Percentiles rank a stretch among this genome's conserved stretches.
Evolutionary conservation across 352 stramenopile species (phyloP).

Genomic region (Aphanomyces euteiches): DNA sequence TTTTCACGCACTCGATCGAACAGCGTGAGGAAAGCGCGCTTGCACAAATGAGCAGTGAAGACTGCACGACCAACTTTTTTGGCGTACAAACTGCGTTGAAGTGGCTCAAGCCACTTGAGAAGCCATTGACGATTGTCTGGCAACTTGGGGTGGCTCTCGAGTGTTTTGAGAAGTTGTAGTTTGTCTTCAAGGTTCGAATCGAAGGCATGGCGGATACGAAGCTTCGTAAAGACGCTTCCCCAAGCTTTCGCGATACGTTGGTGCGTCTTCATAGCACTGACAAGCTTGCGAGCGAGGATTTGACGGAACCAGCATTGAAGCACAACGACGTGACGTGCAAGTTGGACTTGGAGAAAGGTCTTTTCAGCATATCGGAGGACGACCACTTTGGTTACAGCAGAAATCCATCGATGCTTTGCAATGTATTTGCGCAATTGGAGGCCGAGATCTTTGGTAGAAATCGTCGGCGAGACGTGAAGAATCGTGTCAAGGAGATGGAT

Average conservation of each 20-base stretch:
- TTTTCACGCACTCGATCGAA: constrained; percentile 58
- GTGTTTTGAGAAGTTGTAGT: constrained; percentile 71
- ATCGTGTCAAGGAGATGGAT: constrained; percentile 77
- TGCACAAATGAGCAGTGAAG: constrained; percentile 61
- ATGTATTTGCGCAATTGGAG: constrained; percentile 52
- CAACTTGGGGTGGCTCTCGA: constrained; percentile 60
- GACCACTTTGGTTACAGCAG: constrained; percentile 55
- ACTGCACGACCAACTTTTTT: constrained; percentile 83
- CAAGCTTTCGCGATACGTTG: constrained; percentile 51
- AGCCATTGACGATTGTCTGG: constrained; percentile 63
- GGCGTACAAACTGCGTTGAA: constrained; percentile 76
- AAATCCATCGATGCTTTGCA: constrained; percentile 76
- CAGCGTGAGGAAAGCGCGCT: constrained; percentile 73
- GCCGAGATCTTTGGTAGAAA: constrained; percentile 32
- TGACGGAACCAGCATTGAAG: constrained; percentile 80
- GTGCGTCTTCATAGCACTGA: constrained; percentile 49
- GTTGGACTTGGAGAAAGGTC: constrained; percentile 66
- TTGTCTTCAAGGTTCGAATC: constrained; percentile 76
- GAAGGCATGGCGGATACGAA: constrained; percentile 69
- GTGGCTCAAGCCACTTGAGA: constrained; percentile 73
- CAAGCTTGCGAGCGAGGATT: constrained; percentile 54
- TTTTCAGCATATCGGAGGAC: constrained; percentile 64
- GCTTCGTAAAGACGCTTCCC: constrained; percentile 43
- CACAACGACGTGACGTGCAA: constrained; percentile 56
- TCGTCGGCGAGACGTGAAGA: constrained; percentile 41